These are phyloP conservation scores for Echinosophora koreensis DNA, from an alignment of 306 rosid species.

Conservation along the genomic window DNA sequence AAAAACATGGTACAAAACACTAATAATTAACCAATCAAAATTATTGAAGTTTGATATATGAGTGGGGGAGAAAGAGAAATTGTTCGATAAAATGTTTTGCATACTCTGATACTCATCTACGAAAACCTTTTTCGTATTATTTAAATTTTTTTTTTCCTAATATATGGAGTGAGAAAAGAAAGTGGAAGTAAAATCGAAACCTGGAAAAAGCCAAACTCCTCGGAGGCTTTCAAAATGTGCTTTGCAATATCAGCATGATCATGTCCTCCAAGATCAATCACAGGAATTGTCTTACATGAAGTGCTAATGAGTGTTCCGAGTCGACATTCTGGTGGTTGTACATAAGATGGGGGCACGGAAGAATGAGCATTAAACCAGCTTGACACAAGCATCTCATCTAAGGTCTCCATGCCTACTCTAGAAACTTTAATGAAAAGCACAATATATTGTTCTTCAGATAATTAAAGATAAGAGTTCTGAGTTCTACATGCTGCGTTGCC, in stretches of 20 bases:
- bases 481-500: not conserved
- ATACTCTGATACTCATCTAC: no score
- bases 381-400: slow-evolving; percentile 49
- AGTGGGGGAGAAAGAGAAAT: no score
- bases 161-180: not conserved
- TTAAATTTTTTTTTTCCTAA: no score
- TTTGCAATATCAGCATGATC: slow-evolving; percentile 44
- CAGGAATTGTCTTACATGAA: slow-evolving; percentile 51
- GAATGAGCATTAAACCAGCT: slow-evolving; percentile 49
- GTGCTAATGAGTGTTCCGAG: slow-evolving; percentile 37
- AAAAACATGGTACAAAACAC: no score
- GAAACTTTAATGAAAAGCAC: not conserved
- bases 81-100: no score
- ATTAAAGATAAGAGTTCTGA: not conserved
- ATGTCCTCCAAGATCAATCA: slow-evolving; percentile 57
- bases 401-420: slow-evolving; percentile 34
- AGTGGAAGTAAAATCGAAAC: slow-evolving; percentile 38
- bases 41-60: no score
- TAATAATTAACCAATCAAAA: no score
- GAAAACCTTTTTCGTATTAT: no score
- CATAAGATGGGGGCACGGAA: slow-evolving; percentile 53
- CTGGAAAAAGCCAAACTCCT: slow-evolving; percentile 81
- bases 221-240: slow-evolving; percentile 58
- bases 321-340: slow-evolving; percentile 52
- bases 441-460: not conserved